Evolutionary conservation across 1,284 basidiomycete genomes (phyloP), one percentile per base, ranked within the genome.

Genomic region (Apiotrichum sp.): DNA sequence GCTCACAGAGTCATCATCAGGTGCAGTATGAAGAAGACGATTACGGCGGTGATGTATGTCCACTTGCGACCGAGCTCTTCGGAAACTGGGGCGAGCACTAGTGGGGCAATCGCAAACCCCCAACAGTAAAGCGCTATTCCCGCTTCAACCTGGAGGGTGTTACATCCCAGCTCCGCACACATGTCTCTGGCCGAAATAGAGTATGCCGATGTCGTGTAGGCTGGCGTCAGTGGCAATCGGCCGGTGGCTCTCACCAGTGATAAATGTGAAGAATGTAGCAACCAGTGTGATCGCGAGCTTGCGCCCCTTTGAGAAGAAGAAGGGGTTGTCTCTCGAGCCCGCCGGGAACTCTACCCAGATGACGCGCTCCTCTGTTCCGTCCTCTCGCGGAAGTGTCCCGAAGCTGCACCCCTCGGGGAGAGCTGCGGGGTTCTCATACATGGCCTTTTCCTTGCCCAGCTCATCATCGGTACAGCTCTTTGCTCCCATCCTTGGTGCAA

Each of bases 41-140:
- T 64, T 13, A 73, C 78, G 9, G 82, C 84, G 36, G 75, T 78
- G 34, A 87, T 69, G 67, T 88, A 89, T 14, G 89, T 73, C 22
- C 84, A 85, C 53, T 81, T 81, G 38, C 88, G 74, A 0, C 88
- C 88, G 62, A 88, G 83, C 67, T 89, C 88, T 68, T 89, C 88
- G 57, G 85, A 86, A 59, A 89, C 81, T 0, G 87, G 85, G 0
- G 86, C 84, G 1, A 85, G 80, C 3, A 88, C 77, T 7, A 90
- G 80, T 0, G 88, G 88, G 2, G 84, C 79, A 16, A 87, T 59
- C 1, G 79, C 85, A 62, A 88, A 89, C 0, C 87, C 87, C 64
- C 58, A 75, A 4, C 82, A 79, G 70, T 81, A 89, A 35, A 83
- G 76, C 56, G 79, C 82, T 38, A 85, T 75, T 0, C 82, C 87